Percentiles rank a stretch among this genome's conserved stretches.
These are phyloP conservation scores for Pleurotus ostreatus DNA, from an alignment of 768 basidiomycete species.

Conservation along the genomic window DNA sequence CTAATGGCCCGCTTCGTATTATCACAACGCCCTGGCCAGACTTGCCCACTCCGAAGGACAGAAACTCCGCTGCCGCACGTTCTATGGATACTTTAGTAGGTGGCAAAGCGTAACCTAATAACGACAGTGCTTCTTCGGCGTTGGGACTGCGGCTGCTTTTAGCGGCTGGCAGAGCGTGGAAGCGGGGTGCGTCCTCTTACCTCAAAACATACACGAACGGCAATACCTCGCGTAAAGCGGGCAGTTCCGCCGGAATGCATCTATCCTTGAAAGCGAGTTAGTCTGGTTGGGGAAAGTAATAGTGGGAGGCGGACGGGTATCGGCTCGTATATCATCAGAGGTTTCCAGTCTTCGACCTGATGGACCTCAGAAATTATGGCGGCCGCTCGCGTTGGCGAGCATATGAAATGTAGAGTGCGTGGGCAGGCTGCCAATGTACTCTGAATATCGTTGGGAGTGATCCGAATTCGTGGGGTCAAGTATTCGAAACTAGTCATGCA, in stretches of 20 bases:
- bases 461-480: constrained; percentile 62
- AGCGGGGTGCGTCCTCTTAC: constrained; percentile 26
- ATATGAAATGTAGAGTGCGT: constrained; percentile 73
- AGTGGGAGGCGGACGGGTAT: constrained; percentile 54
- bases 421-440: constrained; percentile 49
- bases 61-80: constrained; percentile 58
- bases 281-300: background rate
- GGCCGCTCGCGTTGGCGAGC: constrained; percentile 70
- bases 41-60: constrained; percentile 54
- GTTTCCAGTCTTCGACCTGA: constrained; percentile 52
- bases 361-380: constrained; percentile 63
- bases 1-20: constrained; percentile 71
- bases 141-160: constrained; percentile 57
- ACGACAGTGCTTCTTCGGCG: constrained; percentile 72
- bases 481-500: constrained; percentile 64
- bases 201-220: constrained; percentile 65
- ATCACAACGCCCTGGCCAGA: constrained; percentile 55
- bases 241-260: constrained; percentile 76
- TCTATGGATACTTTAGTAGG: constrained; percentile 55
- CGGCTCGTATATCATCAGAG: constrained; percentile 77
- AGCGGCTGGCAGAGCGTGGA: background rate
- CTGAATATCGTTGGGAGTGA: constrained; percentile 67
- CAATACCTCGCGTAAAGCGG: constrained; percentile 58
- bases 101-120: constrained; percentile 53
- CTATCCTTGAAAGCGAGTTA: constrained; percentile 45